Base-by-base conservation (phyloP, 2,329 filamentous ascomycete genomes). In the Colletotrichum sp. region DNA sequence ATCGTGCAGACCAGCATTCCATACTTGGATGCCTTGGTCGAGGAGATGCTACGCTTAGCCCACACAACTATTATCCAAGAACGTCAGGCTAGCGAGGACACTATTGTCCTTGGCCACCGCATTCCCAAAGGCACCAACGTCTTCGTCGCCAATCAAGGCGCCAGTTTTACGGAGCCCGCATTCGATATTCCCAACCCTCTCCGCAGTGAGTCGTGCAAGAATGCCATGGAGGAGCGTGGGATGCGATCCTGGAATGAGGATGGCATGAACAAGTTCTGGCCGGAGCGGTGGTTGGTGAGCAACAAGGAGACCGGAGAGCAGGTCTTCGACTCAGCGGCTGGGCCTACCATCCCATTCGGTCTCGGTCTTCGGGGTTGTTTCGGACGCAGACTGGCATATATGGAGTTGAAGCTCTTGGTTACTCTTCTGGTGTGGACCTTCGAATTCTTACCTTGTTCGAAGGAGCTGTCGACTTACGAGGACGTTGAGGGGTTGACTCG, bases 11-110 rank as follows among this genome's bases (percentile, higher is more conserved):
- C 76, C 2, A 73, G 66, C 12, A 44, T 80, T 0, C 79, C 81
- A 3, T 83, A 82, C 62, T 72, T 83, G 44, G 82, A 83, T 28
- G 82, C 82, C n/a, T 49, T 79, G n/a, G 73, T 82, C 6, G 82
- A 82, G 34, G 82, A 85, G 75, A 77, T 79, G 10, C 76, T 82
- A 5, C 82, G 83, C 8, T 69, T 78, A 44, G 74, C 78, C 13
- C 77, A 73, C 18, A 78, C 80, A 3, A 71, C 79, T 2, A 34
- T 78, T 30, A 62, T 79, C 21, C 78, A 80, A 4, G 70, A 72
- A 3, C 82, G 81, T 5, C 39, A 78, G 32, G 77, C 82, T 4
- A 65, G 74, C 21, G 32, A 74, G 10, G 82, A 84, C 62, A 80
- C 78, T 4, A 71, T 49, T 1, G 59, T 83, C 4, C 77, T 83